Evolutionary conservation across 1,284 basidiomycete species (phyloP).

Genomic region (Filobasidium uniguttulatum): DNA sequence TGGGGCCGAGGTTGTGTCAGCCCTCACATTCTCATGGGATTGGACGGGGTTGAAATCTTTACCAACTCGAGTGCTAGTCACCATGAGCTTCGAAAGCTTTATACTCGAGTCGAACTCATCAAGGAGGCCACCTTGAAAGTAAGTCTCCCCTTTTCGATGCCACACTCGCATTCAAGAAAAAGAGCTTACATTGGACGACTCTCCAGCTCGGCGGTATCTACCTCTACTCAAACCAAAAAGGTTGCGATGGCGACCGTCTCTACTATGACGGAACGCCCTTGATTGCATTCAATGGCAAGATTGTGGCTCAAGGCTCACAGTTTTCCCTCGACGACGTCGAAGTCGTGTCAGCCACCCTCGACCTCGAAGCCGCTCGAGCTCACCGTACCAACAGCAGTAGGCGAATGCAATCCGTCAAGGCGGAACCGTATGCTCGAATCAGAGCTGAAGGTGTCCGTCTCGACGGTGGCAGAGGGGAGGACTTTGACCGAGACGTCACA

Average conservation of each 20-base stretch:
- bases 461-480: slow-evolving; percentile 42
- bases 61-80: slow-evolving; percentile 96
- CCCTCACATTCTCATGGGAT: slow-evolving; percentile 90
- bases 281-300: slow-evolving; percentile 83
- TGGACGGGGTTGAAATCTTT: slow-evolving; percentile 97
- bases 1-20: slow-evolving; percentile 41
- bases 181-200: neutral
- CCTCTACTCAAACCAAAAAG: slow-evolving; percentile 96
- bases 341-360: slow-evolving; percentile 86
- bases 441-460: slow-evolving; percentile 48
- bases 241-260: slow-evolving; percentile 91
- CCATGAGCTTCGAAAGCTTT: slow-evolving; percentile 89
- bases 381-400: slow-evolving; percentile 69
- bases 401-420: slow-evolving; percentile 72
- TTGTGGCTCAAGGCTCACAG: slow-evolving; percentile 89
- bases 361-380: slow-evolving; percentile 84
- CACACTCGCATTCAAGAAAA: too few species aligned
- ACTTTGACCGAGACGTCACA: slow-evolving; percentile 51
- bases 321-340: slow-evolving; percentile 94
- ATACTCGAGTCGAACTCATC: slow-evolving; percentile 82
- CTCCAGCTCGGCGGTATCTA: slow-evolving; percentile 83
- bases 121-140: slow-evolving; percentile 94
- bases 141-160: slow-evolving; percentile 12
- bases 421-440: slow-evolving; percentile 60
- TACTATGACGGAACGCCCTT: slow-evolving; percentile 97